phyloP scores from a whole-genome alignment of 106 monocot species.

The Alisma plantagoaquatica region DNA sequence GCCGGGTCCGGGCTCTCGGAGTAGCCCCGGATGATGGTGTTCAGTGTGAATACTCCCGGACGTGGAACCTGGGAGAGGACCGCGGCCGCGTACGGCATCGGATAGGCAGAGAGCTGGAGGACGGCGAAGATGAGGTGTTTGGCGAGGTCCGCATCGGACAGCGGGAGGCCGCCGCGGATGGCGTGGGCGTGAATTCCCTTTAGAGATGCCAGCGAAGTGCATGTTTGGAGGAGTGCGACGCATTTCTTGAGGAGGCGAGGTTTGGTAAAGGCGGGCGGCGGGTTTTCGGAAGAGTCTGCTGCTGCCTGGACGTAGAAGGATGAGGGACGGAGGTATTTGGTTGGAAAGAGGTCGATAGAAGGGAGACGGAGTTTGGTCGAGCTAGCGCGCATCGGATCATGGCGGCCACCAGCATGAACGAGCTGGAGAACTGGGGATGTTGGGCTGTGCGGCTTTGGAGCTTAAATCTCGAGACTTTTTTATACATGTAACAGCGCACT shows the following conservation, averaged over 20 bases:
- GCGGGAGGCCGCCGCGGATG: constrained; percentile 37
- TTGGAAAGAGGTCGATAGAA: too few species aligned
- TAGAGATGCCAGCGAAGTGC: constrained; percentile 20
- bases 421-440: too few species aligned
- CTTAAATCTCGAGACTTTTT: too few species aligned
- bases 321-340: too few species aligned
- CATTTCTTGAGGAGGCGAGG: constrained; percentile 36
- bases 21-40: constrained; percentile 76
- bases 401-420: too few species aligned
- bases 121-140: constrained; percentile 75
- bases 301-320: too few species aligned
- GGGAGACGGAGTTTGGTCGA: too few species aligned
- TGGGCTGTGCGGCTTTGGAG: too few species aligned
- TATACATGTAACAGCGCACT: too few species aligned
- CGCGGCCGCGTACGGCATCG: constrained; percentile 31
- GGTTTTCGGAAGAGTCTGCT: too few species aligned
- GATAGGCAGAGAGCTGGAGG: constrained; percentile 19
- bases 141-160: constrained; percentile 31
- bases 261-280: not conserved
- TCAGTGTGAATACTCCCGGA: constrained; percentile 63
- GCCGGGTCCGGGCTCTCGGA: constrained; percentile 34
- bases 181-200: constrained; percentile 62
- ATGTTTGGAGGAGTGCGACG: constrained; percentile 43
- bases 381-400: too few species aligned
- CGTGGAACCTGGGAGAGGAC: constrained; percentile 37